These are phyloP conservation scores for Dichomitus squalens DNA, from an alignment of 1,284 basidiomycete genomes.

Conservation along the genomic window DNA sequence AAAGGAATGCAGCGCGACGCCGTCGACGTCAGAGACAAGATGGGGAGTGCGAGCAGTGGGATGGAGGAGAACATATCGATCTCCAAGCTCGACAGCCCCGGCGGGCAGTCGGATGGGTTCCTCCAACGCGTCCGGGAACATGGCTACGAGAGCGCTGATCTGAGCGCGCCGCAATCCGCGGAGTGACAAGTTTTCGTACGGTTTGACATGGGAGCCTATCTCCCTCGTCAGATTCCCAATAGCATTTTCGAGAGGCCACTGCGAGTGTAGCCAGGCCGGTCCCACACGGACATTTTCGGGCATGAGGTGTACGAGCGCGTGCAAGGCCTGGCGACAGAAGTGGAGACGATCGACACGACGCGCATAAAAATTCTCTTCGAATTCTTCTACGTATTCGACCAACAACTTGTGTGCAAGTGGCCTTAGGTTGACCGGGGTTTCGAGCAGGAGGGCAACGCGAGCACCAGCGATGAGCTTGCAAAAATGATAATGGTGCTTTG, in stretches of 20 bases:
- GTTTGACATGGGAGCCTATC: constrained; percentile 22
- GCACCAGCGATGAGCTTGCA: too few species aligned
- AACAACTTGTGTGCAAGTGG: neutral
- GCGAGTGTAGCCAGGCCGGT: constrained; percentile 13
- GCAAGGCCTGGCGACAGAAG: constrained; percentile 27
- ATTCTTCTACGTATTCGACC: neutral
- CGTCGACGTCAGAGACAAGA: neutral
- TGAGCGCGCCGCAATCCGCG: constrained; percentile 14
- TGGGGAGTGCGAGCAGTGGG: neutral
- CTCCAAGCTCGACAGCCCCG: too few species aligned
- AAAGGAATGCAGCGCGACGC: neutral
- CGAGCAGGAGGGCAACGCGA: too few species aligned
- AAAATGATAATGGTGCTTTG: too few species aligned
- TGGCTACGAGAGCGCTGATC: constrained; percentile 26
- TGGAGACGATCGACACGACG: constrained; percentile 26
- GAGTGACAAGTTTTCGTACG: constrained; percentile 26
- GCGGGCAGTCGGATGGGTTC: neutral
- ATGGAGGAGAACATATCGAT: neutral
- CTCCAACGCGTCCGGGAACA: constrained; percentile 11
- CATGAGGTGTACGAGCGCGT: constrained; percentile 23
- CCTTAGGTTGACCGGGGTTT: too few species aligned
- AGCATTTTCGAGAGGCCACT: too few species aligned
- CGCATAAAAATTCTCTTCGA: too few species aligned
- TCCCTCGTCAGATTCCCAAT: constrained; percentile 31
- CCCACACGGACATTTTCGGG: constrained; percentile 21